Conservation (phyloP, 495 filamentous ascomycete genomes). For the Aspergillus olivimuriae region DNA sequence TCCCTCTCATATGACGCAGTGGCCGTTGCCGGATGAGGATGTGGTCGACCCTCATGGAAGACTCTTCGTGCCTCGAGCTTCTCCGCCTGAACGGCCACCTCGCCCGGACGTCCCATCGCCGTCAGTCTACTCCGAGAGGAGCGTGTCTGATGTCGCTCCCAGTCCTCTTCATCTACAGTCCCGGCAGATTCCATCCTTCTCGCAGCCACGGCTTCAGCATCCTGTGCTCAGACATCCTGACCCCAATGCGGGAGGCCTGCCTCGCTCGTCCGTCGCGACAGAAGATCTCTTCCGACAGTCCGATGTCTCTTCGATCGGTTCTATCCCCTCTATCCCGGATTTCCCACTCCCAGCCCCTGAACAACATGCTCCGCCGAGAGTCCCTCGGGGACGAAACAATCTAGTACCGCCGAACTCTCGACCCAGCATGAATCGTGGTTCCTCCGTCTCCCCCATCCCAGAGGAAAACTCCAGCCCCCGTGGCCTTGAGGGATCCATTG, state of each 20-base stretch:
- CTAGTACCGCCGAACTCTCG: conserved; percentile 24
- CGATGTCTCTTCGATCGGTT: conserved; percentile 23
- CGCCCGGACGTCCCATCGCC: conserved; percentile 46
- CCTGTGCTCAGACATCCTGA: conserved; percentile 25
- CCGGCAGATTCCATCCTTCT: conserved; percentile 43
- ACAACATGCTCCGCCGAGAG: conserved; percentile 1
- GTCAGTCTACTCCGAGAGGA: conserved; percentile 40
- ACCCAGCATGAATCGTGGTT: conserved; percentile 42
- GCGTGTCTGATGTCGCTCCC: conserved; percentile 47
- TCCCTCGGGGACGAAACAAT: conserved; percentile 14
- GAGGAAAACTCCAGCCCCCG: conserved; percentile 60
- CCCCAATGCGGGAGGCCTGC: conserved; percentile 19
- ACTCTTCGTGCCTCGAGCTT: conserved; percentile 44
- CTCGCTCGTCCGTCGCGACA: conserved; percentile 23
- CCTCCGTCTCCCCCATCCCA: conserved; percentile 80
- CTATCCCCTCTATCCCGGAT: conserved; percentile 44
- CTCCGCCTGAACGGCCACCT: conserved; percentile 61
- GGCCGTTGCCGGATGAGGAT: conserved; percentile 37
- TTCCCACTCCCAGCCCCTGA: conserved; percentile 17
- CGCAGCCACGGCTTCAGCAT: conserved; percentile 38
- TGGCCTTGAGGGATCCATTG: conserved; percentile 60
- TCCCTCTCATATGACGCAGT: conserved; percentile 27
- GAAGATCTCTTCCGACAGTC: conserved; percentile 33
- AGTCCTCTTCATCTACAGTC: conserved; percentile 37
- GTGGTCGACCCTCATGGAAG: conserved; percentile 29